These are phyloP conservation scores for Sphagnum magellanicum DNA, from an alignment of 228 moss, liverwort and hornwort genomes.

Conservation along the genomic window DNA sequence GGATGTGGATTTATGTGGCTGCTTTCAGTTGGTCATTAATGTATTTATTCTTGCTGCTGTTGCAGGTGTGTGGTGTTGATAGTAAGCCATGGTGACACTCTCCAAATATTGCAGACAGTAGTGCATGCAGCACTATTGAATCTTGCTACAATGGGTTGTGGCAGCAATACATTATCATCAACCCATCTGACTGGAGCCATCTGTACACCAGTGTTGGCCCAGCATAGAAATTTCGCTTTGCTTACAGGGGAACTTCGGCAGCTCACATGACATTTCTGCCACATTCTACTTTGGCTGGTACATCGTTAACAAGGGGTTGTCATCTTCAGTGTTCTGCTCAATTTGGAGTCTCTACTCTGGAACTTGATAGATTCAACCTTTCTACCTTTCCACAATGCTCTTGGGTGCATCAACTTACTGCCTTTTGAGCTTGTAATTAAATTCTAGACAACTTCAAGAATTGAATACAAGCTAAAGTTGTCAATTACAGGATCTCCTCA, in stretches of 20 bases:
- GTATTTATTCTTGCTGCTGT: neutral
- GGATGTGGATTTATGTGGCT: neutral
- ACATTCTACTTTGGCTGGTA: too few species aligned
- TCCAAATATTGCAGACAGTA: conserved; percentile 85
- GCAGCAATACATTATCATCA: conserved; percentile 25
- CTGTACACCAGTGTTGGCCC: conserved; percentile 44
- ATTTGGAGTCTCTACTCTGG: too few species aligned
- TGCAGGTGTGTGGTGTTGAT: conserved; percentile 75
- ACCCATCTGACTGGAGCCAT: conserved; percentile 54
- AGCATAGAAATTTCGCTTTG: conserved; percentile 62
- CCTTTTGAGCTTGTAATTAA: too few species aligned
- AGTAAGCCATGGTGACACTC: conserved; percentile 95
- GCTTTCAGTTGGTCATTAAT: neutral
- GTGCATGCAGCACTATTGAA: conserved; percentile 34
- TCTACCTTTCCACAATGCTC: too few species aligned
- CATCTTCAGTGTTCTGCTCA: too few species aligned
- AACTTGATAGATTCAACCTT: too few species aligned
- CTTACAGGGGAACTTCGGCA: conserved; percentile 76
- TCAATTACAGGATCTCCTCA: neutral
- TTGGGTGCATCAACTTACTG: too few species aligned
- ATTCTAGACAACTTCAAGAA: too few species aligned
- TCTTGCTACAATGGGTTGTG: conserved; percentile 23
- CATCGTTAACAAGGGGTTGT: too few species aligned
- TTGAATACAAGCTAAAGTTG: too few species aligned
- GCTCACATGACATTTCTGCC: conserved; percentile 24